Conservation (phyloP, 495 filamentous ascomycete genomes). For the Hypomontagnella submonticulosa region DNA sequence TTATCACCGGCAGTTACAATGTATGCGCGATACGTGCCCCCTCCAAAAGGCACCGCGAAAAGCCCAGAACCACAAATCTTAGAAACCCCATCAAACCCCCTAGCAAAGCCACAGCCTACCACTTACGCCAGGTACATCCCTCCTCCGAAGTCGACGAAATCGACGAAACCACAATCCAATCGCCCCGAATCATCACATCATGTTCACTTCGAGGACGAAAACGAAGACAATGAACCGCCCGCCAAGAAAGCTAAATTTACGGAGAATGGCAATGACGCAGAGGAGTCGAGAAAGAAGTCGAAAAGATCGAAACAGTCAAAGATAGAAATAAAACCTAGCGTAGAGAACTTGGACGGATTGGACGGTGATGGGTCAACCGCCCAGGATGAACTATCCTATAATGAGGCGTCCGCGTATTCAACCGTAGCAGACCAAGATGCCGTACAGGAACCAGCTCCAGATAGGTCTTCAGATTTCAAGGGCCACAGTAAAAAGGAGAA, state of each 20-base stretch:
- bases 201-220: slow-evolving; percentile 37
- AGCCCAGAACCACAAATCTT: slow-evolving; percentile 6
- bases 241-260: slow-evolving; percentile 39
- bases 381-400: slow-evolving; percentile 1
- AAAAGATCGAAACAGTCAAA: slow-evolving; percentile 38
- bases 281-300: slow-evolving; percentile 32
- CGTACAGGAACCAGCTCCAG: neutral
- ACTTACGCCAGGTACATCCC: slow-evolving; percentile 59
- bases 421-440: slow-evolving; percentile 2
- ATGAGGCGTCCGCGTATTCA: slow-evolving; percentile 1
- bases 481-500: slow-evolving; percentile 45
- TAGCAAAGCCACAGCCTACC: slow-evolving; percentile 37
- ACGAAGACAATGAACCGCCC: slow-evolving; percentile 32
- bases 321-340: neutral
- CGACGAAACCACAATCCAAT: slow-evolving; percentile 27
- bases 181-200: slow-evolving; percentile 30
- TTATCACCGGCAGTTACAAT: slow-evolving; percentile 38
- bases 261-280: slow-evolving; percentile 17
- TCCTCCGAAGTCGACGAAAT: slow-evolving; percentile 35
- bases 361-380: neutral
- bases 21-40: slow-evolving; percentile 58
- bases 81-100: slow-evolving; percentile 15
- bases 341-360: slow-evolving; percentile 13
- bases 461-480: slow-evolving; percentile 9
- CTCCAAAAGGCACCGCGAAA: slow-evolving; percentile 42